These are phyloP conservation scores for Eucalyptus tenuipes DNA, from an alignment of 345 rosid species.

Conservation along the genomic window DNA sequence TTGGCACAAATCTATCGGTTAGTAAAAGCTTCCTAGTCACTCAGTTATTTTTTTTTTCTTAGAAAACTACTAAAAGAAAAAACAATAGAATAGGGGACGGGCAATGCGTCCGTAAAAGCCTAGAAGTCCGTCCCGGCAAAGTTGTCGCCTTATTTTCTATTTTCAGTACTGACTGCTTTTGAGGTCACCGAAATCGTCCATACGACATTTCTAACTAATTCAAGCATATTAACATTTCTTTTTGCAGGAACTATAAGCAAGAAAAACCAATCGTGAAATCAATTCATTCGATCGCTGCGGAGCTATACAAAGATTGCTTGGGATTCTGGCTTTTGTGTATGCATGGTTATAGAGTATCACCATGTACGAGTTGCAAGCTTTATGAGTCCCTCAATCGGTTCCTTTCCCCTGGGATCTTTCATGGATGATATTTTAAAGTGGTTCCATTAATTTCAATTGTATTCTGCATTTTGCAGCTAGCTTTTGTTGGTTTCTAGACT, in stretches of 20 bases:
- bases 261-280: background rate
- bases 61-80: background rate
- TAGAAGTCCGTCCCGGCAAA: background rate
- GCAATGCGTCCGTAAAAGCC: background rate
- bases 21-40: background rate
- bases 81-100: background rate
- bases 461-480: slow-evolving; percentile 13
- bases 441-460: background rate
- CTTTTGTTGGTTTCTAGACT: slow-evolving; percentile 45
- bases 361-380: slow-evolving; percentile 17
- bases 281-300: background rate
- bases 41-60: no score
- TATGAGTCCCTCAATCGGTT: background rate
- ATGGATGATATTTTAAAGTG: background rate
- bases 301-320: slow-evolving; percentile 38
- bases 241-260: slow-evolving; percentile 15
- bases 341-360: slow-evolving; percentile 35
- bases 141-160: background rate
- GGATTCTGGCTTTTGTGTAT: slow-evolving; percentile 45
- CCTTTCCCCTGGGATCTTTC: background rate
- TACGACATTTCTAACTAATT: background rate
- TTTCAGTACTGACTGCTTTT: background rate
- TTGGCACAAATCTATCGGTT: no score
- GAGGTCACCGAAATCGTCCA: background rate
- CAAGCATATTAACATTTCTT: background rate